These are phyloP conservation scores for Bertia moriformis DNA, from an alignment of 2,329 filamentous ascomycete species.

Conservation along the genomic window DNA sequence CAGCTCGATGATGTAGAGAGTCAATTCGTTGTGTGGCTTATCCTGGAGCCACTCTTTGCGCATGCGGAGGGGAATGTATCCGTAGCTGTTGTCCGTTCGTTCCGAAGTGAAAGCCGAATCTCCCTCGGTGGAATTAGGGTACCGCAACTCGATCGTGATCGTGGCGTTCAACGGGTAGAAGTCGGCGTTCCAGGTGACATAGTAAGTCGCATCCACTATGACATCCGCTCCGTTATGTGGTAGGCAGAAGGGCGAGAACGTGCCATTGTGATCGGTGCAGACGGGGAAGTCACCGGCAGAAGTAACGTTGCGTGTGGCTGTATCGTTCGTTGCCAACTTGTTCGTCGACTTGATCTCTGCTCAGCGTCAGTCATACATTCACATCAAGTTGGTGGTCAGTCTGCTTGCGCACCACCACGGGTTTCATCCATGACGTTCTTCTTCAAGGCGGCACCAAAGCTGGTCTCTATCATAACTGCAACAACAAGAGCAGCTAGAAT, in stretches of 20 bases:
- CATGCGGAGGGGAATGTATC: constrained; percentile 20
- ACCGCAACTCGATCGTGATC: constrained; percentile 15
- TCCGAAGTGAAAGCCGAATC: constrained; percentile 19
- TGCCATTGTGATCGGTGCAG: constrained; percentile 11
- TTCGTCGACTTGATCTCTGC: too few species aligned
- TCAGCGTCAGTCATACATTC: too few species aligned
- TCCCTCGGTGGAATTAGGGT: constrained; percentile 11
- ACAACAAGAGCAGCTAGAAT: too few species aligned
- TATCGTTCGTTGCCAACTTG: constrained; percentile 1
- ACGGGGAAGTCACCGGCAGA: constrained; percentile 12
- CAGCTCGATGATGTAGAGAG: constrained; percentile 17
- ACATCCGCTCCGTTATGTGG: constrained; percentile 15
- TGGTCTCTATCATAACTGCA: too few species aligned
- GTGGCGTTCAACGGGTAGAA: not conserved
- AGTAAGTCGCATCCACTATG: constrained; percentile 20
- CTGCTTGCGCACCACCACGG: too few species aligned
- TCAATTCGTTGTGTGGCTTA: constrained; percentile 17
- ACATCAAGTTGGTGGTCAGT: too few species aligned
- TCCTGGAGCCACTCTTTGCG: constrained; percentile 21
- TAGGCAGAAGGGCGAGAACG: constrained; percentile 15
- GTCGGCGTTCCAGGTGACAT: constrained; percentile 5
- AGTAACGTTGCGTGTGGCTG: constrained; percentile 3
- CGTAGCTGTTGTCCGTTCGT: constrained; percentile 17
- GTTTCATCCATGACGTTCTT: too few species aligned
- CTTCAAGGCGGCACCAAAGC: too few species aligned